phyloP scores from a whole-genome alignment of 441 rosid genomes.

The Euphorbia celastroides region DNA sequence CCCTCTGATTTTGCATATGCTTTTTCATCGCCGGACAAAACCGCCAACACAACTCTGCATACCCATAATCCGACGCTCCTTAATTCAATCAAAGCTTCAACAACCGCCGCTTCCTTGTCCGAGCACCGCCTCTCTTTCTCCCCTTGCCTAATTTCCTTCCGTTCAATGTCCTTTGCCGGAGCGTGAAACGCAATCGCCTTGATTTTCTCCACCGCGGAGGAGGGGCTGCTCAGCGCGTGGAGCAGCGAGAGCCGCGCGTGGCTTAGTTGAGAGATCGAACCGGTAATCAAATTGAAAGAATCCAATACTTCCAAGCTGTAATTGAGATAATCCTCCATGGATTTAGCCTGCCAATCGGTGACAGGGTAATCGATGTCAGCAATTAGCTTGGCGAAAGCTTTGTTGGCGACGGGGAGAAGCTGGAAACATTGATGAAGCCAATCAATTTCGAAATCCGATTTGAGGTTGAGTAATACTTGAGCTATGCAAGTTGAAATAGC shows the following conservation, averaged over 20 bases:
- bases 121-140: conserved; percentile 19
- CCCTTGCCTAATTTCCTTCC: conserved; percentile 15
- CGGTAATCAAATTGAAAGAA: conserved; percentile 39
- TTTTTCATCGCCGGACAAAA: conserved; percentile 35
- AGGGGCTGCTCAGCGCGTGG: conserved; percentile 43
- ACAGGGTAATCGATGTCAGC: conserved; percentile 41
- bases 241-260: conserved; percentile 36
- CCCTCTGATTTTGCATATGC: conserved; percentile 21
- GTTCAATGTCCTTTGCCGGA: conserved; percentile 18
- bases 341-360: conserved; percentile 38
- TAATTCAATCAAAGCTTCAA: conserved; percentile 40
- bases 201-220: conserved; percentile 30
- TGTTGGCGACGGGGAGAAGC: conserved; percentile 37
- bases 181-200: conserved; percentile 24
- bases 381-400: conserved; percentile 47
- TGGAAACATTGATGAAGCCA: conserved; percentile 45
- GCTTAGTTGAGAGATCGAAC: conserved; percentile 36
- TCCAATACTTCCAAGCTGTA: conserved; percentile 44
- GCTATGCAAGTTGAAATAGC: conserved; percentile 29
- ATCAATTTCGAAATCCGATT: conserved; percentile 27
- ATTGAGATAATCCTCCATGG: conserved; percentile 41
- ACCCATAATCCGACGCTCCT: conserved; percentile 43
- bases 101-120: conserved; percentile 32
- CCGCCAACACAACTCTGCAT: conserved; percentile 34
- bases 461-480: conserved; percentile 22